Base-by-base conservation (phyloP, 2,329 filamentous ascomycete species). In the Nigrospora osmanthi region DNA sequence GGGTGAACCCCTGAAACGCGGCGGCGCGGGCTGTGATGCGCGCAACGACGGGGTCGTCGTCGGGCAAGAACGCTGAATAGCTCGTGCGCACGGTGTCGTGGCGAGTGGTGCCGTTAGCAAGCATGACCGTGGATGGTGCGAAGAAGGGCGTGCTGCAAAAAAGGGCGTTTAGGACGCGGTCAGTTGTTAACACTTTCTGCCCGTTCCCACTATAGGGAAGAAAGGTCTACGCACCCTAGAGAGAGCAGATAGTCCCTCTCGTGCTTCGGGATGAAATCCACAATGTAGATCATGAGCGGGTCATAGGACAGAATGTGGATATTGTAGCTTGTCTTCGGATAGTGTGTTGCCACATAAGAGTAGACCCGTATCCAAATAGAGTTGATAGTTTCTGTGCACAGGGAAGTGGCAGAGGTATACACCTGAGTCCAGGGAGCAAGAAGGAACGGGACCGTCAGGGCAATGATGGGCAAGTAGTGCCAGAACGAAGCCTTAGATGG, bases 251-350 rank as follows among this genome's bases (percentile, higher is more conserved):
- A 15, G 12, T 35, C n/a, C 11, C 12, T 35, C 33, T 35, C 33
- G n/a, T 35, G 12, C 12, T 13, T 13, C 5, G 33, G n/a, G 12
- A 35, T 13, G n/a, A 35, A 35, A 10, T 35, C n/a, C 33, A 13
- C 33, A 10, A 35, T 35, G n/a, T 35, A 15, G 33, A 35, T 35
- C n/a, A 35, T 35, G 4, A 35, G 33, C n/a, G 33, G 33, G 33
- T 35, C 33, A 10, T 35, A 35, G 33, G 33, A 35, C 4, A 35
- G 12, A 10, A 35, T 10, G 44, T 53, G 35, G 58, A 56, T 1
- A 41, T 38, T 11, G 54, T 38, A 23, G 4, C 19, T 7, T 7
- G 19, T 23, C 19, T 23, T 7, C 19, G 19, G 19, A 7, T 23
- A 23, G 19, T 23, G 19, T 7, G 19, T 7, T 7, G 19, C 19